Evolutionary conservation across 108 stramenopile genomes (phyloP), one percentile per base, ranked within the genome.

Genomic region (Cyclotella distinguenda): DNA sequence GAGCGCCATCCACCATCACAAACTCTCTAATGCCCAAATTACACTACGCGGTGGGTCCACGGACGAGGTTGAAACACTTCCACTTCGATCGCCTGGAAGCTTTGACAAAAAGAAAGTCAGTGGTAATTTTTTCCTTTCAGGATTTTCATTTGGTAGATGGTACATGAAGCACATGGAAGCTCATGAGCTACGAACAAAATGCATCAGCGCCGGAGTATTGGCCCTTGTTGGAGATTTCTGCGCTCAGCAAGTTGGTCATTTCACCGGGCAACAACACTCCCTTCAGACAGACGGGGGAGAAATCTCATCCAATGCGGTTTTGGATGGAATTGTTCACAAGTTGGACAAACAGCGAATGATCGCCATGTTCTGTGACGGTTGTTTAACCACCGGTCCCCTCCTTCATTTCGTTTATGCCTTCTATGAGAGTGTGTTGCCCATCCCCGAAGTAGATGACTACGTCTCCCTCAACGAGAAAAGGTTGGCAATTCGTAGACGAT

Each of bases 151-250:
- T 12, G 59, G 50, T 3, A 52, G 50, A 18, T 78, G 68, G 77
- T 78, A 78, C 64, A 70, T 70, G 65, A 60, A 54, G 32, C 64
- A 70, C 26, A 60, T 78, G 51, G 63, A 78, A 32, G 26, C 40
- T 12, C 77, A 70, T 25, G 77, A 78, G 60, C 33, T 78, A 32
- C 60, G 60, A 2, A 78, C 77, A 32, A 78, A 78, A 66, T 70
- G 58, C 52, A 48, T 78, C 56, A 64, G 68, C 31, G 51, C 77
- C 31, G 77, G 68, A 13, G 11, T 70, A 0, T 57, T 78, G 18
- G 58, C 68, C n/a, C 23, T 70, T 0, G 23, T 70, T 38, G 77
- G 77, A n/a, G 77, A 78, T 34, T 35, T 70, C n/a, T 78, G 68
- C 44, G 77, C 77, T 31, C 77, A 78, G 48, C 44, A 51, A 57